Conservation (phyloP, 129 eudicot species). For the Arctium lappa region DNA sequence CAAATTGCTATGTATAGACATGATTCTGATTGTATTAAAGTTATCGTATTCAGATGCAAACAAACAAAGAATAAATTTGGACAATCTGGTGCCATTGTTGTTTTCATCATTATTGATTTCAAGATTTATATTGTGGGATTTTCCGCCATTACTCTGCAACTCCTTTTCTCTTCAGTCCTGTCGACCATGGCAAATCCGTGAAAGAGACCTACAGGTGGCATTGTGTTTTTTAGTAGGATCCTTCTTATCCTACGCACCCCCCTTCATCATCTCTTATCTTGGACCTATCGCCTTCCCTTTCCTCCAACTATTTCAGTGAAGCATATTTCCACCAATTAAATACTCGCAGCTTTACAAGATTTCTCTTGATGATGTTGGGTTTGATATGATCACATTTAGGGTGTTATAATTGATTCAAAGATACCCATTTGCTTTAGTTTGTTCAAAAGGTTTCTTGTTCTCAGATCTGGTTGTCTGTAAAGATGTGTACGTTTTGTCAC, state of each 20-base stretch:
- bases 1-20: conserved; percentile 17
- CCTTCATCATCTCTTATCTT: conserved; percentile 29
- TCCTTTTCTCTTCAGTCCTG: conserved; percentile 38
- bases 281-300: conserved; percentile 21
- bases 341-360: neutral
- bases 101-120: conserved; percentile 24
- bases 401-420: conserved; percentile 24
- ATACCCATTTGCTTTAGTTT: conserved; percentile 36
- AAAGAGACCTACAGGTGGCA: conserved; percentile 66
- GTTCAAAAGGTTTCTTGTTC: conserved; percentile 31
- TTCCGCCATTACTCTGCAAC: conserved; percentile 41
- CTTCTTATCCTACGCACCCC: conserved; percentile 54
- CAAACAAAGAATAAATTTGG: conserved; percentile 36
- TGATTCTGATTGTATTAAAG: conserved; percentile 22
- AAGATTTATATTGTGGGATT: conserved; percentile 25
- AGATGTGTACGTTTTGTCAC: conserved; percentile 46
- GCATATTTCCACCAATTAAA: conserved; percentile 3
- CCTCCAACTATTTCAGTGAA: conserved; percentile 10
- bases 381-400: conserved; percentile 36
- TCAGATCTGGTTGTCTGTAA: conserved; percentile 71
- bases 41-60: conserved; percentile 23
- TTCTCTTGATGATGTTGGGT: neutral
- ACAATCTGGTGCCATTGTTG: conserved; percentile 15
- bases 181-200: conserved; percentile 90
- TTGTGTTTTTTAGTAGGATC: conserved; percentile 18